Evolutionary conservation across 352 stramenopile genomes (phyloP), one percentile per base, ranked within the genome.

Genomic region (Pythium sp.): DNA sequence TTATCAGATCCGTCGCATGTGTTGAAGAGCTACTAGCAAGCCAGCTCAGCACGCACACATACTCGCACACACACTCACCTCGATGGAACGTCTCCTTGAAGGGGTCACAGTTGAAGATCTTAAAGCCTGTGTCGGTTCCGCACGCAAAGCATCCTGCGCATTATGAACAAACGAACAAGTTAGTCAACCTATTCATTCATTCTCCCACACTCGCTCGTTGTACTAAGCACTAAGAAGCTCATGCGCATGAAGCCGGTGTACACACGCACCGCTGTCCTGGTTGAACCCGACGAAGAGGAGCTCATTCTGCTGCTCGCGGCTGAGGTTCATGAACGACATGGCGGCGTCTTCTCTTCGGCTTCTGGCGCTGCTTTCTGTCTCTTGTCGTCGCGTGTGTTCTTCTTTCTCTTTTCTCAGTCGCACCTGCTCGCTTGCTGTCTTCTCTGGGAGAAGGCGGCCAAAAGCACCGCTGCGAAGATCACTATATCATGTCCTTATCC

Each of bases 71-170:
- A 14, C 34, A 55, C 68, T 28, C 67, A 96, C 90, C 88, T 73
- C 97, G 86, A 56, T 97, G 87, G 71, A 99, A 99, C 0, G 94
- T 99, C 76, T 99, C 94, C 63, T 98, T 97, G 74, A 98, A 98
- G 8, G 98, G 98, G 74, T 99, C 87, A 41, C 98, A 96, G 78
- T 99, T 99, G 81, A 98, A 99, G 68, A 99, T 99, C 64, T 97
- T 93, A 81, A 99, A 99, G 26, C 98, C 98, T 20, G 86, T 93
- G 64, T 97, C 94, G 3, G 97, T 99, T 24, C 97, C 97, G 57
- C 92, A 98, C 14, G 94, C 90, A 69, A 98, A 98, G 77, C 94
- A 98, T 49, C 93, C 92, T 97, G 49, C 49, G 24, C 20, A 26
- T 61, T 49, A n/a, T n/a, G 0, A 26, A 0, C 15, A 49, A 49